A percentile compares a stretch with the other conserved stretches of the same genome.
These are phyloP conservation scores for Acer campestre DNA, from an alignment of 345 rosid species.

Conservation along the genomic window DNA sequence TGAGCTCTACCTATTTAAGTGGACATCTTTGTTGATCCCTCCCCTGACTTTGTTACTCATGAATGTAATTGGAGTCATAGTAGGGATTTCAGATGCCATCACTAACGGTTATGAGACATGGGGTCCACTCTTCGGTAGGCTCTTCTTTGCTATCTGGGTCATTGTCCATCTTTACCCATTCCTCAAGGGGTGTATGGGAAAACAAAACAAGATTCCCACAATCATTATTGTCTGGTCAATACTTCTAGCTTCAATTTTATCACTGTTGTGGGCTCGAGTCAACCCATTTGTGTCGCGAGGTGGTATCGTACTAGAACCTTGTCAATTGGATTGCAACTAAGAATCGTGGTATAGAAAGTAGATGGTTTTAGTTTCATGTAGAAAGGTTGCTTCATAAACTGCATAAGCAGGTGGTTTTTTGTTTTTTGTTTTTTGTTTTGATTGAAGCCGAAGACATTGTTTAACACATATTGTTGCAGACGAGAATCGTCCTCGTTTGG, in stretches of 20 bases:
- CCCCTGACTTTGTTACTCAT: conserved; percentile 57
- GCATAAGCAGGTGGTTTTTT: conserved; percentile 9
- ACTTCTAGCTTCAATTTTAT: conserved; percentile 57
- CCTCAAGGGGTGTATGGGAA: conserved; percentile 64
- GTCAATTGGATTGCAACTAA: conserved; percentile 55
- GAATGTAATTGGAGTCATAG: conserved; percentile 57
- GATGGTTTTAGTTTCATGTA: conserved; percentile 8
- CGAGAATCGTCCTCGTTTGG: not conserved
- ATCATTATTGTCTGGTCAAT: conserved; percentile 68
- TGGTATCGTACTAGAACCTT: conserved; percentile 51
- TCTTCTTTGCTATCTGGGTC: conserved; percentile 67
- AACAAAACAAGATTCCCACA: conserved; percentile 62
- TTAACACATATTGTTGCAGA: conserved; percentile 3
- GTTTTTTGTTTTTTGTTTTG: not conserved
- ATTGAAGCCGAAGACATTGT: conserved; percentile 8
- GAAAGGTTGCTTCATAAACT: conserved; percentile 8
- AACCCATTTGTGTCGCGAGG: conserved; percentile 53
- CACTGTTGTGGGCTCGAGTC: conserved; percentile 68
- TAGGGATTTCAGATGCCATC: conserved; percentile 65
- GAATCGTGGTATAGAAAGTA: conserved; percentile 1
- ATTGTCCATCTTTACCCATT: conserved; percentile 66
- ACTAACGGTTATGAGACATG: conserved; percentile 68
- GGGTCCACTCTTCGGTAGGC: conserved; percentile 68
- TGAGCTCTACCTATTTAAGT: conserved; percentile 64
- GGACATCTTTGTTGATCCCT: conserved; percentile 66